Evolutionary conservation across 2,329 filamentous ascomycete genomes (phyloP), one percentile per base, ranked within the genome.

Genomic region (Zasmidium citrigriseum): DNA sequence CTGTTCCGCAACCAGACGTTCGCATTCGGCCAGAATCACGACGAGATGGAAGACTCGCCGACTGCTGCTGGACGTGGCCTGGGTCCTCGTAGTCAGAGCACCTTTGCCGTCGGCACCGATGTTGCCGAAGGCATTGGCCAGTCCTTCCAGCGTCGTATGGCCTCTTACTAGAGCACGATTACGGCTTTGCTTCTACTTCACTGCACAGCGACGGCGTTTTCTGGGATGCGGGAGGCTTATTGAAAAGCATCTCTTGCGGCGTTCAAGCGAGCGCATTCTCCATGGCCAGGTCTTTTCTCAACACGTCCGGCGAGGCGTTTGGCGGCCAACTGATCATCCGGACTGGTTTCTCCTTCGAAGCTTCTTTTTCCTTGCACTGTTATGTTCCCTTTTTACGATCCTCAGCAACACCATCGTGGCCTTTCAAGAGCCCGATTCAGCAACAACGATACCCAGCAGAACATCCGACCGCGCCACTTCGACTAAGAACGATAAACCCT

Each of bases 1-100:
- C 82, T 99, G 57, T 85, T 86, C 73, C 86, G 95, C 64, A 92
- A 95, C 27, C 90, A 95, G 76, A 99, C 95, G 1, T 99, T 95
- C 79, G 93, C 95, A 24, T 98, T 97, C 76, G 95, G 93, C 47
- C 86, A 95, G 72, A 84, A 88, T 53, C 64, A 66, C 58, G 82
- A 66, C 75, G 81, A 72, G 68, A 83, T 86, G 78, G 83, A 87
- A 65, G 85, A 87, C 66, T 87, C 85, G 65, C 85, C 85, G 14
- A 87, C 85, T 24, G 80, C 79, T 5, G 61, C 63, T n/a, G 65
- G 68, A n/a, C 61, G 64, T 24, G 62, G 63, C 25, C 51, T 72
- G 52, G 66, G 64, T 18, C 49, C 60, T 46, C 65, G 71, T 22
- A 71, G 66, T 52, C 67, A 67, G 38, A 71, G 68, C 62, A 61